These are phyloP conservation scores for Cavenderia fasciculata DNA, from an alignment of 78 protist species.

Conservation along the genomic window DNA sequence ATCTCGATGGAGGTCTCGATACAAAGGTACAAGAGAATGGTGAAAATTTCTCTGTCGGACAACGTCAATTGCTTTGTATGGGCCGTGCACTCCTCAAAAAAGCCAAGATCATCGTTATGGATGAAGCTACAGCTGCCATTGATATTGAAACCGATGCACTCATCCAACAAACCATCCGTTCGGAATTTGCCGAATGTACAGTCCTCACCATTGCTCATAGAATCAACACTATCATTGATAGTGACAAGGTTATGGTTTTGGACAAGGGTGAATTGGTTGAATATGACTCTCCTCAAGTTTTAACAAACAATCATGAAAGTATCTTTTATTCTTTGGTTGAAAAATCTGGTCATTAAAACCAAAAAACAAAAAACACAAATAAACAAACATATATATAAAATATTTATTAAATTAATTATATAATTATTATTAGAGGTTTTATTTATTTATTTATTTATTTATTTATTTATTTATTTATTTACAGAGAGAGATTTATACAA, in stretches of 20 bases:
- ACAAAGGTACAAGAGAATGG: conserved; percentile 75
- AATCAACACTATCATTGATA: conserved; percentile 92
- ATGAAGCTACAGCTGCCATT: conserved; percentile 94
- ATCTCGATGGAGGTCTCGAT: conserved; percentile 43
- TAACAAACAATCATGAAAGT: not conserved
- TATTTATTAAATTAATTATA: too few species aligned
- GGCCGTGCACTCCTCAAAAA: conserved; percentile 90
- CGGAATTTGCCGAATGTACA: conserved; percentile 72
- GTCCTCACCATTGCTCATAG: conserved; percentile 94
- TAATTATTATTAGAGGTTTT: too few species aligned
- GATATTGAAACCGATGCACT: conserved; percentile 90
- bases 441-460: too few species aligned
- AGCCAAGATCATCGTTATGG: conserved; percentile 81
- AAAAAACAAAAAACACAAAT: too few species aligned
- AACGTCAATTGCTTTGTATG: conserved; percentile 94
- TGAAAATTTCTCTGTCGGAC: conserved; percentile 93
- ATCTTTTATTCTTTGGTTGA: conserved; percentile 68
- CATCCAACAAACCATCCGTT: conserved; percentile 86
- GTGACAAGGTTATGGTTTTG: conserved; percentile 82
- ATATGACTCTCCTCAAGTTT: conserved; percentile 67
- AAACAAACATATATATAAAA: too few species aligned
- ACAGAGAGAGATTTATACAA: too few species aligned
- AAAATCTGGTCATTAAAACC: too few species aligned
- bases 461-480: too few species aligned
- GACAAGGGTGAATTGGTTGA: conserved; percentile 73